These are phyloP conservation scores for Tuber aestivum DNA, from an alignment of 495 filamentous ascomycete genomes.

Conservation along the genomic window DNA sequence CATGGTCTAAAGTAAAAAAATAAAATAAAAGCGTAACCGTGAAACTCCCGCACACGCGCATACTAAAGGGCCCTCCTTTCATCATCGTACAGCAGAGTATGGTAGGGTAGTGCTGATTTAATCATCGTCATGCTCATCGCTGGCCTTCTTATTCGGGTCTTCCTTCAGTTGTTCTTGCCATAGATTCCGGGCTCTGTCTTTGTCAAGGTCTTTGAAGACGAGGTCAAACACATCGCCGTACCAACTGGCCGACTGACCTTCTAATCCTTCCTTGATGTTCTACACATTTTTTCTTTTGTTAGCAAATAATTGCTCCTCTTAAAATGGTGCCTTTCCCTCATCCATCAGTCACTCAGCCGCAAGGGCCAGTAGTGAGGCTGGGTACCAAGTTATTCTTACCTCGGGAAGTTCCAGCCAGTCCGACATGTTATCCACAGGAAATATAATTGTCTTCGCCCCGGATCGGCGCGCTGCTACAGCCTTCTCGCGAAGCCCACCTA, in stretches of 20 bases:
- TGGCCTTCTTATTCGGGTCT: constrained; percentile 46
- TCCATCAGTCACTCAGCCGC: constrained; percentile 19
- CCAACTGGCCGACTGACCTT: constrained; percentile 84
- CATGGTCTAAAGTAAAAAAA: background rate
- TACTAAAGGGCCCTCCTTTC: background rate
- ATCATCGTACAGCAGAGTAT: background rate
- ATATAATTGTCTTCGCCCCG: constrained; percentile 90
- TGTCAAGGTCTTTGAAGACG: constrained; percentile 78
- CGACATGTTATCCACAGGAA: constrained; percentile 86
- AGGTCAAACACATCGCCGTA: constrained; percentile 90
- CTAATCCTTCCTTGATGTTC: constrained; percentile 96
- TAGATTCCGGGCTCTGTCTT: constrained; percentile 59
- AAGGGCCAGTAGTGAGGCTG: constrained; percentile 10
- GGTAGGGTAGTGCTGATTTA: constrained; percentile 6
- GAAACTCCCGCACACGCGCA: background rate
- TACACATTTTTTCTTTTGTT: constrained; percentile 51
- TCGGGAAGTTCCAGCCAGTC: constrained; percentile 98
- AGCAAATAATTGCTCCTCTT: constrained; percentile 21
- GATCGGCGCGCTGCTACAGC: constrained; percentile 94
- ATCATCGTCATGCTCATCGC: constrained; percentile 41
- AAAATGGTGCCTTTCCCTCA: background rate
- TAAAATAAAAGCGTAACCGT: background rate
- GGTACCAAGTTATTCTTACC: constrained; percentile 54
- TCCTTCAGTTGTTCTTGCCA: constrained; percentile 70
- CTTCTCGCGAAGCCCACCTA: constrained; percentile 95